A percentile compares a stretch with the other conserved stretches of the same genome.
Evolutionary conservation across 805 yeast species (phyloP).

Genomic region (Sugiyamaella qingdaonensis): DNA sequence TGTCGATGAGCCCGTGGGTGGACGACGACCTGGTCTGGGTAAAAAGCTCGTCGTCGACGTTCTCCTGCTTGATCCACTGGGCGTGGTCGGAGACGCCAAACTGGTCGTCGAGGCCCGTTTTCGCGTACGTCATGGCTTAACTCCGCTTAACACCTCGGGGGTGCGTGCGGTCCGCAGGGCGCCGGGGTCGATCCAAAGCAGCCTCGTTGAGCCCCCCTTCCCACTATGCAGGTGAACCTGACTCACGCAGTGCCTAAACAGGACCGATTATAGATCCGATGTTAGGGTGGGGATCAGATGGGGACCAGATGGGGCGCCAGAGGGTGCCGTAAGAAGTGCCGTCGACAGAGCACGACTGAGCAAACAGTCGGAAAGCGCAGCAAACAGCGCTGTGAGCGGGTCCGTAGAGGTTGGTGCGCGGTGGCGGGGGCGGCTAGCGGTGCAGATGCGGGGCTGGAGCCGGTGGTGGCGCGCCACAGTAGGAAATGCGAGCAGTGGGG

Average conservation of each 20-base stretch:
- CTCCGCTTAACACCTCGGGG: background rate
- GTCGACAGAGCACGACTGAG: too few relatives aligned
- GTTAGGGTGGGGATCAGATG: background rate
- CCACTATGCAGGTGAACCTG: background rate
- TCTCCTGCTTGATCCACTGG: slow-evolving; percentile 1
- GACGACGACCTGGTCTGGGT: background rate
- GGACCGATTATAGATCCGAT: background rate
- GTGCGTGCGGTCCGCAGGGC: background rate
- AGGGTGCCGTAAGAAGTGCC: too few relatives aligned
- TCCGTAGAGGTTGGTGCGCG: too few relatives aligned
- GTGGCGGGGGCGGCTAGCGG: too few relatives aligned
- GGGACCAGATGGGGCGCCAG: too few relatives aligned
- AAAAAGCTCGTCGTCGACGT: background rate
- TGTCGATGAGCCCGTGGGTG: background rate
- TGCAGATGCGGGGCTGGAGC: too few relatives aligned
- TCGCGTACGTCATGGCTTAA: background rate
- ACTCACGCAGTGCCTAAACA: background rate
- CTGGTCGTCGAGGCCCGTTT: background rate
- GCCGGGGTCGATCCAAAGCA: background rate
- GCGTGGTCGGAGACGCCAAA: background rate
- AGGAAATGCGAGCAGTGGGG: too few relatives aligned
- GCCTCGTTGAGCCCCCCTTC: too few relatives aligned
- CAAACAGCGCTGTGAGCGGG: too few relatives aligned
- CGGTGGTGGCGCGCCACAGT: too few relatives aligned
- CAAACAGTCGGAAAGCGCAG: too few relatives aligned